phyloP scores from a whole-genome alignment of 306 rosid species.

The Acacia confusa region DNA sequence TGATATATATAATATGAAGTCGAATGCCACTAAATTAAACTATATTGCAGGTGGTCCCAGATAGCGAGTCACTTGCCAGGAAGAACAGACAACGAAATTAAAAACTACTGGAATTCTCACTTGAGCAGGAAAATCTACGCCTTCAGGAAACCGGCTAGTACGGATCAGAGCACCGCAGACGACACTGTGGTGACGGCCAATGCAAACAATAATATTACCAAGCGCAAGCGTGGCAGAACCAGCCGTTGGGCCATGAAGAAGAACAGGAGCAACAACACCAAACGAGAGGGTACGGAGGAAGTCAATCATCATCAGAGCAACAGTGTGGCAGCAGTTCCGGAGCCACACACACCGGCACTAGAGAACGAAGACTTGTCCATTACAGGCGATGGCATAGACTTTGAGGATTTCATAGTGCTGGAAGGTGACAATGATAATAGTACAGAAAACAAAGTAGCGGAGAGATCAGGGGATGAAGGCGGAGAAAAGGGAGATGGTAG shows the following conservation, averaged over 20 bases:
- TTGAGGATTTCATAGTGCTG: constrained; percentile 4
- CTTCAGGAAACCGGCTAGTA: constrained; percentile 33
- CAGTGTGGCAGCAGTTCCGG: background rate
- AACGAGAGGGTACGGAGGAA: background rate
- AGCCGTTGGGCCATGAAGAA: constrained; percentile 73
- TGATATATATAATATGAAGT: background rate
- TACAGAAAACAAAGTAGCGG: background rate
- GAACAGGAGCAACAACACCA: constrained; percentile 28
- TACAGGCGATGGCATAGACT: background rate
- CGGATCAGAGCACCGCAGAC: background rate
- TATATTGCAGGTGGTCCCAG: constrained; percentile 70
- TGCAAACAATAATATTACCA: background rate
- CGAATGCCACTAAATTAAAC: background rate
- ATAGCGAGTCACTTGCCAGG: constrained; percentile 91
- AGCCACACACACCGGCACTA: constrained; percentile 26
- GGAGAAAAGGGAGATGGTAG: background rate
- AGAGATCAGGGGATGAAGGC: background rate
- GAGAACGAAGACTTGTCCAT: constrained; percentile 33
- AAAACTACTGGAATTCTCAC: constrained; percentile 94
- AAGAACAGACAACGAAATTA: constrained; percentile 95
- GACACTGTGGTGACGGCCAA: constrained; percentile 13
- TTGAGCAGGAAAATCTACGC: constrained; percentile 65
- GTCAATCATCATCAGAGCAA: background rate
- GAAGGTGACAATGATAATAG: background rate
- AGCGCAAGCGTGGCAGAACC: constrained; percentile 53